Conservation (phyloP, 2,329 filamentous ascomycete genomes). For the Monilinia fructigena region DNA sequence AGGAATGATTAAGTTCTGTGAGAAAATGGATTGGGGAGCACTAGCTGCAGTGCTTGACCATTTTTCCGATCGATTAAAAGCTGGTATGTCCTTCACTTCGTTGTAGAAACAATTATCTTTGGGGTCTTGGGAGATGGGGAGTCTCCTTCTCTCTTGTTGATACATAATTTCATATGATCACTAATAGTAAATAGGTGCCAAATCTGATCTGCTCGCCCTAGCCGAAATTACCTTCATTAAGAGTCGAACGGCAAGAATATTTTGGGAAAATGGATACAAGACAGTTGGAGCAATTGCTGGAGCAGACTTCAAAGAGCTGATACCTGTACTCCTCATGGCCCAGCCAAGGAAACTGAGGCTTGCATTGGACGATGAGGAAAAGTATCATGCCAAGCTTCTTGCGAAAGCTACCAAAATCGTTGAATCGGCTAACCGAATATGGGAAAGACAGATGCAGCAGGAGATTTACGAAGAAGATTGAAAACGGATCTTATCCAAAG, state of each 20-base stretch:
- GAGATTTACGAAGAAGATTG: slow-evolving; percentile 31
- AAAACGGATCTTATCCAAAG: not conserved
- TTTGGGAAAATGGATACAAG: slow-evolving; percentile 75
- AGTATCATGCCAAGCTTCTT: slow-evolving; percentile 62
- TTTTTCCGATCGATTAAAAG: slow-evolving; percentile 70
- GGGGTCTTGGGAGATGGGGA: not conserved
- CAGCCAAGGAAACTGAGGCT: slow-evolving; percentile 64
- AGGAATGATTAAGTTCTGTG: slow-evolving; percentile 76
- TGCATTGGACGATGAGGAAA: slow-evolving; percentile 56
- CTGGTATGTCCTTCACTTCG: slow-evolving; percentile 39
- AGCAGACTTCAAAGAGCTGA: slow-evolving; percentile 63
- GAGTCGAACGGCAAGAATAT: slow-evolving; percentile 69
- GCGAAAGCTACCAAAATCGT: slow-evolving; percentile 67
- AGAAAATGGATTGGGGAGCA: slow-evolving; percentile 72
- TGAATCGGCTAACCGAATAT: slow-evolving; percentile 66
- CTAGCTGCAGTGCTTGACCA: slow-evolving; percentile 72
- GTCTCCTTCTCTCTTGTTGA: not conserved
- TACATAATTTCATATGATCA: not conserved
- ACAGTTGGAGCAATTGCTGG: slow-evolving; percentile 67
- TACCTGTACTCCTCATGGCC: slow-evolving; percentile 71
- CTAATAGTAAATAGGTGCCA: slow-evolving; percentile 51
- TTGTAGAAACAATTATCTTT: not conserved
- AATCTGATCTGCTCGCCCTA: slow-evolving; percentile 67
- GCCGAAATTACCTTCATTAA: slow-evolving; percentile 74
- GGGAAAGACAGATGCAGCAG: slow-evolving; percentile 45